Conservation (phyloP, 139 green algal species). For the Chlorella sp. region DNA sequence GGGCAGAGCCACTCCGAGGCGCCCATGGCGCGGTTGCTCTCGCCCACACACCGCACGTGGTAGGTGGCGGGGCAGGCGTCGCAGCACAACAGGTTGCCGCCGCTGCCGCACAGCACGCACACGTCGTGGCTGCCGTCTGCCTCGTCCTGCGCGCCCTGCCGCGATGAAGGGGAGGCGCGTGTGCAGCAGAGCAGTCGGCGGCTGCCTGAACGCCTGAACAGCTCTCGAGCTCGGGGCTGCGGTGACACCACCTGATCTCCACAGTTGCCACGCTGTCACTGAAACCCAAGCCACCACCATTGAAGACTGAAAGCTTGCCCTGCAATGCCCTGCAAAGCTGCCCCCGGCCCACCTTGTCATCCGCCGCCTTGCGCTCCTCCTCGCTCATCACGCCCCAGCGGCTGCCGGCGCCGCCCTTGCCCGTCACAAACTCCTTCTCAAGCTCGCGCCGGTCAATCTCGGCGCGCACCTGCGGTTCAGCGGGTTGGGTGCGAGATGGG, state of each 20-base stretch:
- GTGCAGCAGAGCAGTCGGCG: neutral
- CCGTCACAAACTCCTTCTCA: slow-evolving; percentile 53
- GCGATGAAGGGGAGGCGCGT: neutral
- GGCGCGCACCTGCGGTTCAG: slow-evolving; percentile 45
- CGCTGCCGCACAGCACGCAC: slow-evolving; percentile 82
- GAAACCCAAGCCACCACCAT: too few species aligned
- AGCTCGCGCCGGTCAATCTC: slow-evolving; percentile 79
- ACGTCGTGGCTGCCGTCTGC: slow-evolving; percentile 66
- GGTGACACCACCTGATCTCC: too few species aligned
- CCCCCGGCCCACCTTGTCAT: slow-evolving; percentile 25
- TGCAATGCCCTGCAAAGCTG: neutral
- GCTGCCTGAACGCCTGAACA: neutral
- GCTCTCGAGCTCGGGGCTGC: too few species aligned
- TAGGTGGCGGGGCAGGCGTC: slow-evolving; percentile 91
- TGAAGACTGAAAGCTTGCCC: too few species aligned
- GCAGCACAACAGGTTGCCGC: slow-evolving; percentile 90
- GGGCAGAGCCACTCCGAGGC: slow-evolving; percentile 72
- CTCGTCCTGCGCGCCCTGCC: neutral
- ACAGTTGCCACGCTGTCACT: too few species aligned
- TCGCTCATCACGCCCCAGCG: slow-evolving; percentile 54
- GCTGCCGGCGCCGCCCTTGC: slow-evolving; percentile 57
- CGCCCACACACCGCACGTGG: slow-evolving; percentile 83
- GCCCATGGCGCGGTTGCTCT: slow-evolving; percentile 56
- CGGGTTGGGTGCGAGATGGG: too few species aligned
- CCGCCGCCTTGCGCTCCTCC: slow-evolving; percentile 48